A percentile compares a stretch with the other conserved stretches of the same genome.
Evolutionary conservation across 805 yeast genomes (phyloP).

Genomic region (Blastobotrys muscicola): DNA sequence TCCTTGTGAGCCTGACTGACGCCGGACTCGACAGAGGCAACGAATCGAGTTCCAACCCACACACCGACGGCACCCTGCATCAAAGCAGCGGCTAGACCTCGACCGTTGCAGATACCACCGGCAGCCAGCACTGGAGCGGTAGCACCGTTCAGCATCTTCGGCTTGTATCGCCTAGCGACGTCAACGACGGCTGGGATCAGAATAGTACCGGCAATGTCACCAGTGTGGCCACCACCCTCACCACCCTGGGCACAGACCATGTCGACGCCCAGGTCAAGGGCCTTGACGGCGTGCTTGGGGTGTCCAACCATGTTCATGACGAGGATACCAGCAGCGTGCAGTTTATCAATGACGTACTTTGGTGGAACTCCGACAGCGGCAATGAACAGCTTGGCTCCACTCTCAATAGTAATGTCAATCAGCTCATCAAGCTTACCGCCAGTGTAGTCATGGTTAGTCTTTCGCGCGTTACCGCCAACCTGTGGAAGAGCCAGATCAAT

Average conservation of each 20-base stretch:
- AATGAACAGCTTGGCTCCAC: conserved; percentile 18
- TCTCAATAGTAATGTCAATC: conserved; percentile 17
- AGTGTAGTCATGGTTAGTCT: conserved; percentile 21
- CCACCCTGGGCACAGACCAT: conserved; percentile 23
- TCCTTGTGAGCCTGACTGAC: conserved; percentile 19
- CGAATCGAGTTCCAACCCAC: conserved; percentile 23
- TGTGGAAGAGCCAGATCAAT: conserved; percentile 20
- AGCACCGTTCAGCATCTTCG: conserved; percentile 14
- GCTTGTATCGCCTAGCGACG: conserved; percentile 15
- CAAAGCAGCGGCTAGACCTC: conserved; percentile 20
- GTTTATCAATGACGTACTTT: conserved; percentile 15
- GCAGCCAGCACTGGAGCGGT: conserved; percentile 22
- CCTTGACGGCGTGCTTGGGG: conserved; percentile 19
- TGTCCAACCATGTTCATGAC: conserved; percentile 25
- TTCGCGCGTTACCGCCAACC: conserved; percentile 21
- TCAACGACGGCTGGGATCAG: conserved; percentile 22
- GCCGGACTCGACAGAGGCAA: conserved; percentile 21
- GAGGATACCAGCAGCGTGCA: conserved; percentile 18
- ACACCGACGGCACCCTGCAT: conserved; percentile 20
- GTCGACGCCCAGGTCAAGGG: conserved; percentile 16
- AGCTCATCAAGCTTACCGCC: conserved; percentile 17
- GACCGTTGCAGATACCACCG: conserved; percentile 21
- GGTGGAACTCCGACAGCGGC: conserved; percentile 24
- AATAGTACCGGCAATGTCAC: conserved; percentile 17
- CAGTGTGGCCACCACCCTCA: conserved; percentile 25